Conservation (phyloP, 2,329 filamentous ascomycete species). For the Juglanconis sp. region DNA sequence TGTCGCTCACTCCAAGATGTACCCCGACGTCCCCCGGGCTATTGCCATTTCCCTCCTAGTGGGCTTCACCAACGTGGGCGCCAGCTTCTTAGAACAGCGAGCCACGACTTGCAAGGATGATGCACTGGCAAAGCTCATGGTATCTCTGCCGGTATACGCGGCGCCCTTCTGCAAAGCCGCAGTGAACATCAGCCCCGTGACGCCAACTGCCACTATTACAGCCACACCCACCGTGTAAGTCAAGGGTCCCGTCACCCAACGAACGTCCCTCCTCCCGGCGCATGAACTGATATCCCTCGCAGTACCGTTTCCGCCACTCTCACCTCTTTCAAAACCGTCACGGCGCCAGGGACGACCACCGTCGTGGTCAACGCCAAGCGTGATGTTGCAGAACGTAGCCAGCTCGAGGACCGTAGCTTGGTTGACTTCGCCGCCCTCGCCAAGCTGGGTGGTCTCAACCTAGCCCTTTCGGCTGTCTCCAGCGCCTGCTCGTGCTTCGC, state of each 20-base stretch:
- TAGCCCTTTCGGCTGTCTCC: neutral
- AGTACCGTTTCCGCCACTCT: constrained; percentile 4
- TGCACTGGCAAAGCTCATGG: neutral
- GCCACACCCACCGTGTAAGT: constrained; percentile 4
- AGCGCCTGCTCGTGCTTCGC: constrained; percentile 8
- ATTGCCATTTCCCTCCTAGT: neutral
- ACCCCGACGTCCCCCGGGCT: neutral
- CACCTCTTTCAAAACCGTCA: constrained; percentile 1
- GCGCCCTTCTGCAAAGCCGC: constrained; percentile 3
- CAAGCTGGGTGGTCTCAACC: neutral
- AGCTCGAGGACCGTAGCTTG: constrained; percentile 1
- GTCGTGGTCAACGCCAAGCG: constrained; percentile 8
- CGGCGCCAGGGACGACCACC: constrained; percentile 1
- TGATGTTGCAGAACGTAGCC: neutral
- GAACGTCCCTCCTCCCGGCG: too few species aligned
- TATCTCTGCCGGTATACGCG: neutral
- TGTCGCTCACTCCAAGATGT: neutral
- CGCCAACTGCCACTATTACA: neutral
- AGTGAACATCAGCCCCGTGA: neutral
- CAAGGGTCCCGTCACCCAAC: neutral
- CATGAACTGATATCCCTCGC: neutral
- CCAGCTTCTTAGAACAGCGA: neutral
- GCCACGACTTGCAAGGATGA: constrained; percentile 2
- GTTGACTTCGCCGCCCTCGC: constrained; percentile 9
- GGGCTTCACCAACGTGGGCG: constrained; percentile 3